These are phyloP conservation scores for Gynochthodes officinalis DNA, from an alignment of 257 asterid species.

Conservation along the genomic window DNA sequence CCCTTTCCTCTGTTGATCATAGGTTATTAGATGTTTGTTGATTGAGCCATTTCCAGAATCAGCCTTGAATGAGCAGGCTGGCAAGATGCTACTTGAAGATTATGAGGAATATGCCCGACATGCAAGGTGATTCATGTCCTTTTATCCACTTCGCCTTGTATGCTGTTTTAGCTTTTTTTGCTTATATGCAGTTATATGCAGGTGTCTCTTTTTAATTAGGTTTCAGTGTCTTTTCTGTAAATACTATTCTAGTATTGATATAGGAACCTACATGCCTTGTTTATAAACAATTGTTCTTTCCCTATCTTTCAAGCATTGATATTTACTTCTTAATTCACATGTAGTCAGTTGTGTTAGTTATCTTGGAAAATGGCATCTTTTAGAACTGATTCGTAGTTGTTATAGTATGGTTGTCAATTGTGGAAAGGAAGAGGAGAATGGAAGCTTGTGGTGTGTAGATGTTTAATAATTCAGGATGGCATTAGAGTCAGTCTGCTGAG, in stretches of 20 bases:
- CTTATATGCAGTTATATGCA: neutral
- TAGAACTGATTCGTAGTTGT: neutral
- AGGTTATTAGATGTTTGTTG: conserved; percentile 94
- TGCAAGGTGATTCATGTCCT: conserved; percentile 52
- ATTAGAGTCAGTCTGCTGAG: neutral
- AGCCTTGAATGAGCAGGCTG: conserved; percentile 94
- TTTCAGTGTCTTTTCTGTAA: neutral
- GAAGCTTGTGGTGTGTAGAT: neutral
- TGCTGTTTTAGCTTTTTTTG: neutral
- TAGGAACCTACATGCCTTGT: neutral
- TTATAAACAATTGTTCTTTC: neutral
- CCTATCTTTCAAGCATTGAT: neutral
- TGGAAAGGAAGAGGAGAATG: neutral
- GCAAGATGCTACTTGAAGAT: conserved; percentile 89
- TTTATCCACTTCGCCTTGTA: neutral
- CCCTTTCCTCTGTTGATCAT: conserved; percentile 10
- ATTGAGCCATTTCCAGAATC: conserved; percentile 99
- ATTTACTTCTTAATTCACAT: neutral
- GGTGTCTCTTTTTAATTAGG: conserved; percentile 5
- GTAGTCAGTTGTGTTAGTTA: neutral
- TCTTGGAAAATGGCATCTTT: neutral
- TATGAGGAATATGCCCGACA: conserved; percentile 87
- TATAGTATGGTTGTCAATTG: neutral
- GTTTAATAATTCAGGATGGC: neutral
- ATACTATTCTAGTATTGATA: neutral